A percentile compares a stretch with the other conserved stretches of the same genome.
These are phyloP conservation scores for Fusarium cyanostomum DNA, from an alignment of 2,329 filamentous ascomycete species.

Conservation along the genomic window DNA sequence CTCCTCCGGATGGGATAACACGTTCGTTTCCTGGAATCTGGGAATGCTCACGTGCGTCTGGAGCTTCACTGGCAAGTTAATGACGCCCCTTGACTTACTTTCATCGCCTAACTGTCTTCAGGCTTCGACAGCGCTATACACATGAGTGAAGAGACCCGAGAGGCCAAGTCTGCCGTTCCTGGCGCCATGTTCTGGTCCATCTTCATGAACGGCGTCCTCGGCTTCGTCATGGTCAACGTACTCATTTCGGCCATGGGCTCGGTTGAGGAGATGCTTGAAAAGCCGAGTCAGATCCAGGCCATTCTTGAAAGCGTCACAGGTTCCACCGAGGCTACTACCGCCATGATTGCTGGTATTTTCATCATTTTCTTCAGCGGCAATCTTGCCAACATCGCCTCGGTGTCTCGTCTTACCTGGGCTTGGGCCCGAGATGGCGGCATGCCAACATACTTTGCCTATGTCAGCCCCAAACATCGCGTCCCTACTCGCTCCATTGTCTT, in stretches of 20 bases:
- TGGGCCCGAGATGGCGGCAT: conserved; percentile 41
- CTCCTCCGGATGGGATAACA: conserved; percentile 37
- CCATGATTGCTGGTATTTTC: conserved; percentile 39
- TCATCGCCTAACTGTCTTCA: background rate
- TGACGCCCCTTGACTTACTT: accelerated
- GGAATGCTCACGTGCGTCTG: conserved; percentile 41
- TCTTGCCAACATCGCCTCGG: conserved; percentile 38
- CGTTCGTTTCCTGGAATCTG: conserved; percentile 38
- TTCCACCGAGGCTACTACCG: conserved; percentile 33
- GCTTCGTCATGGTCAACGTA: conserved; percentile 42
- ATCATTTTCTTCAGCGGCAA: conserved; percentile 41
- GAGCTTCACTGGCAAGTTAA: conserved; percentile 37
- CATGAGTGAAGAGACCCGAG: conserved; percentile 41
- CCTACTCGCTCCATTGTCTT: conserved; percentile 36
- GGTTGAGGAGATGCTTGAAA: conserved; percentile 35
- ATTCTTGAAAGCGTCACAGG: conserved; percentile 34
- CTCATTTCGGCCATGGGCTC: conserved; percentile 41
- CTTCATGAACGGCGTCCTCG: conserved; percentile 41
- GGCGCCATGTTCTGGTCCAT: conserved; percentile 44
- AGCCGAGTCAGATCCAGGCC: conserved; percentile 37
- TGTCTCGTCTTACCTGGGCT: conserved; percentile 40
- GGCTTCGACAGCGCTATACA: conserved; percentile 41
- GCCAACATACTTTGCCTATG: conserved; percentile 38
- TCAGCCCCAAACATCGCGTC: conserved; percentile 37
- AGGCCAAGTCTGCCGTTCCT: conserved; percentile 39